These are phyloP conservation scores for Globisporangium yorkense DNA, from an alignment of 352 stramenopile genomes.

Conservation along the genomic window DNA sequence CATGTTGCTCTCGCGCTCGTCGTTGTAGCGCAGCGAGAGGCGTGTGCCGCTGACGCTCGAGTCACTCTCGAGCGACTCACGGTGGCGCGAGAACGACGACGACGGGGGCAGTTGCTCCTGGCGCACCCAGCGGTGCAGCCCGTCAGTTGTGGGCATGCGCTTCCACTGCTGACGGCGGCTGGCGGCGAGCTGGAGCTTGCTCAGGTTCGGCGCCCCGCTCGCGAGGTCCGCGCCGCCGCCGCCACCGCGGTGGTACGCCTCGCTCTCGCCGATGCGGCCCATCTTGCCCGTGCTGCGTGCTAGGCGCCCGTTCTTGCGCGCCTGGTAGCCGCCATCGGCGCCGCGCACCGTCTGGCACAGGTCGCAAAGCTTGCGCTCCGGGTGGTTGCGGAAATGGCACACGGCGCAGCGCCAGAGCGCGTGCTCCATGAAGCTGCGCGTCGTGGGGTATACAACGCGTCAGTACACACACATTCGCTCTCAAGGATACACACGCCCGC, in stretches of 20 bases:
- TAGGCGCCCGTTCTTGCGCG: conserved; percentile 22
- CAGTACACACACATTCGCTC: background rate
- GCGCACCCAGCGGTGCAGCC: conserved; percentile 67
- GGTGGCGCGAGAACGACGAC: conserved; percentile 14
- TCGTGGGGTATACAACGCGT: background rate
- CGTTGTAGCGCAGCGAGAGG: conserved; percentile 36
- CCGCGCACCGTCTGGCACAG: conserved; percentile 74
- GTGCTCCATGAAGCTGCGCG: conserved; percentile 58
- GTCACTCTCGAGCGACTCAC: conserved; percentile 55
- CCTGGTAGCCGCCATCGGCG: conserved; percentile 35
- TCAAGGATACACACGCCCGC: too few species aligned
- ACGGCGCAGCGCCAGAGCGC: conserved; percentile 83
- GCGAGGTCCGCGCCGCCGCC: conserved; percentile 6
- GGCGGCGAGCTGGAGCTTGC: conserved; percentile 70
- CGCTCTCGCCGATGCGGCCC: conserved; percentile 35
- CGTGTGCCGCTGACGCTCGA: conserved; percentile 25
- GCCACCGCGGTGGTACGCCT: conserved; percentile 19
- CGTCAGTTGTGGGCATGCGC: conserved; percentile 66
- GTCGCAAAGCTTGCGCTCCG: conserved; percentile 75
- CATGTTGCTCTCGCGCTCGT: conserved; percentile 53
- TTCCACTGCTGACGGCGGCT: conserved; percentile 72
- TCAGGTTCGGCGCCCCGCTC: conserved; percentile 27
- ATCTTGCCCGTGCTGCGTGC: conserved; percentile 25
- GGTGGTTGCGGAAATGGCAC: conserved; percentile 88
- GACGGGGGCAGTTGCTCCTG: conserved; percentile 14